These are phyloP conservation scores for Fusarium sp. DNA, from an alignment of 2,329 filamentous ascomycete species.

Conservation along the genomic window DNA sequence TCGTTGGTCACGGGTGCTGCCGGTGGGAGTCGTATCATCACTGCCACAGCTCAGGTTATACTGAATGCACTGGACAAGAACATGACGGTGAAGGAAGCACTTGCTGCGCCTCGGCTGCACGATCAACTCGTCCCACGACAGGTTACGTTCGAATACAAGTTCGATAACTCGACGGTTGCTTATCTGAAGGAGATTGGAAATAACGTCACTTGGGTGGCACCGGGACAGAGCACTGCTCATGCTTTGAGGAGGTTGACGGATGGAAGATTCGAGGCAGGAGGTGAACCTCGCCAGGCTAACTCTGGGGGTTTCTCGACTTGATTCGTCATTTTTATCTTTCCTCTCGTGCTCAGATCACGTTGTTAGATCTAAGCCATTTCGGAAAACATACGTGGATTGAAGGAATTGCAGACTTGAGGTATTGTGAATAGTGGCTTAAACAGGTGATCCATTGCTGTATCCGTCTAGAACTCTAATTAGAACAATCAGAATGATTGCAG, in stretches of 20 bases:
- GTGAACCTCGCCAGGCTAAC: slow-evolving; percentile 83
- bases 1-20: slow-evolving; percentile 82
- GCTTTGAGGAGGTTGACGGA: slow-evolving; percentile 74
- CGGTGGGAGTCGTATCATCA: slow-evolving; percentile 88
- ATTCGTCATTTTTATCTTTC: not conserved
- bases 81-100: slow-evolving; percentile 71
- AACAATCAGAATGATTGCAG: no score
- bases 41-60: slow-evolving; percentile 81
- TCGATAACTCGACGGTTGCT: slow-evolving; percentile 76
- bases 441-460: no score
- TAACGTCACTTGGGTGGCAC: slow-evolving; percentile 79
- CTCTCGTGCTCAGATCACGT: no score
- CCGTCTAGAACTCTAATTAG: no score
- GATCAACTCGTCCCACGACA: slow-evolving; percentile 83
- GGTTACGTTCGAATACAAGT: slow-evolving; percentile 78
- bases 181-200: slow-evolving; percentile 77
- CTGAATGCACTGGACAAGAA: slow-evolving; percentile 79
- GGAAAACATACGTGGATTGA: no score
- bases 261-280: slow-evolving; percentile 80
- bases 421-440: no score
- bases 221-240: slow-evolving; percentile 78
- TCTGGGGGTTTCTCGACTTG: slow-evolving; percentile 72
- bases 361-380: no score
- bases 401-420: no score
- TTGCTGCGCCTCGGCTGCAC: slow-evolving; percentile 79